Conservation (phyloP, 108 stramenopile species). For the Cyclotella sp. region DNA sequence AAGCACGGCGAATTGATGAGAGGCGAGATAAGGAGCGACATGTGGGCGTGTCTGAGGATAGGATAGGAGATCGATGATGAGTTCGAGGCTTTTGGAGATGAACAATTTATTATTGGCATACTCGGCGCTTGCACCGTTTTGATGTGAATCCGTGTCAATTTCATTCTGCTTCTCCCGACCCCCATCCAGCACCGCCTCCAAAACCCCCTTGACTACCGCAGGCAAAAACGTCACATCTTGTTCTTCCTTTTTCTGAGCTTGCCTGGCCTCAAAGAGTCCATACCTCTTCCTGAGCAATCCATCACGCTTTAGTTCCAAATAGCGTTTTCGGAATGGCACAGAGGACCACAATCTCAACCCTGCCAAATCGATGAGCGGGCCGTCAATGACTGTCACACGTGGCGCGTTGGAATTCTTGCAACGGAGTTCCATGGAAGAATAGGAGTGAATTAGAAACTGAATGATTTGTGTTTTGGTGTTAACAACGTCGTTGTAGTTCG, state of each 20-base stretch:
- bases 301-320: slow-evolving; percentile 38
- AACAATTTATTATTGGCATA: slow-evolving; percentile 5
- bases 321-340: slow-evolving; percentile 16
- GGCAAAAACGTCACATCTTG: slow-evolving; percentile 30
- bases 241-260: background rate
- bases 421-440: slow-evolving; percentile 44
- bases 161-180: background rate
- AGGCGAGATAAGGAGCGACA: slow-evolving; percentile 40
- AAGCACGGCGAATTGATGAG: slow-evolving; percentile 33
- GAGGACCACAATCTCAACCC: slow-evolving; percentile 40
- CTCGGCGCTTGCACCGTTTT: background rate
- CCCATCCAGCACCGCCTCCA: slow-evolving; percentile 11
- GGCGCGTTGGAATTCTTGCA: background rate
- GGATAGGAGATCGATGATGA: slow-evolving; percentile 44
- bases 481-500: background rate
- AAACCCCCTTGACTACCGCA: slow-evolving; percentile 21
- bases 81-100: slow-evolving; percentile 44
- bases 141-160: slow-evolving; percentile 2
- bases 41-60: slow-evolving; percentile 46
- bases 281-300: slow-evolving; percentile 44
- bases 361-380: slow-evolving; percentile 36
- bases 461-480: slow-evolving; percentile 22
- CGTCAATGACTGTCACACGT: slow-evolving; percentile 19
- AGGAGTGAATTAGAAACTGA: slow-evolving; percentile 39
- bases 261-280: slow-evolving; percentile 25